Evolutionary conservation across 2,329 filamentous ascomycete species (phyloP), one percentile per base, ranked within the genome.

Genomic region (Ceratocystis destructans): DNA sequence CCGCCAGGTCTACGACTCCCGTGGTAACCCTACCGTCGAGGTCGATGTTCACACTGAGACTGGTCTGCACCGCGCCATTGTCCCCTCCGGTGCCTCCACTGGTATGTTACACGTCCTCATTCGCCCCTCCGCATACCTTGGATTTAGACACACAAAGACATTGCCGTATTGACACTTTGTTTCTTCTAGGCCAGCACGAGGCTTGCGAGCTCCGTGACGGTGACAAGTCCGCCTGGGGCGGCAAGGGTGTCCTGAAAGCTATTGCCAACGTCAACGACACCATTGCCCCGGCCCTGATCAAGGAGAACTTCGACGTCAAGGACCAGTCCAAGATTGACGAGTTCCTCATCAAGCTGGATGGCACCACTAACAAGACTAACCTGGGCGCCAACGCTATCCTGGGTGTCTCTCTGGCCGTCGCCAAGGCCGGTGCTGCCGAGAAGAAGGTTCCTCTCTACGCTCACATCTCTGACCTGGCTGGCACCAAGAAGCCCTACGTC

Each of bases 1-100:
- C 76, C 89, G 94, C 77, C 92, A 88, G 75, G 91, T 99, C 82
- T 99, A 93, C 86, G 94, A 99, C 85, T 97, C 94, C 78, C 93
- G 94, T 77, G 85, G 85, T 77, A 99, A 99, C 87, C 94, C 94
- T 75, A 99, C 94, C 76, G 90, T 96, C 75, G 91, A 96, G 83
- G 91, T 96, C 73, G 91, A 96, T 77, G 85, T 96, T 73, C 87
- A 94, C 80, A 96, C 90, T 73, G 89, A 94, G 81, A 93, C 87
- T 72, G 91, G 91, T 75, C 87, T 96, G 70, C 90, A 96, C 85
- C 89, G 90, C 75, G 90, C 90, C 77, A 96, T 96, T 76, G 91
- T 96, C 70, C 91, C 91, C 73, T 95, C 90, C 71, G 91, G 91
- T 78, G 91, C 91, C 73, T 96, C 90, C 71, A 96, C 90, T 72